Percentiles rank a stretch among this genome's conserved stretches.
These are phyloP conservation scores for Cochlearia excelsa DNA, from an alignment of 345 rosid genomes.

Conservation along the genomic window DNA sequence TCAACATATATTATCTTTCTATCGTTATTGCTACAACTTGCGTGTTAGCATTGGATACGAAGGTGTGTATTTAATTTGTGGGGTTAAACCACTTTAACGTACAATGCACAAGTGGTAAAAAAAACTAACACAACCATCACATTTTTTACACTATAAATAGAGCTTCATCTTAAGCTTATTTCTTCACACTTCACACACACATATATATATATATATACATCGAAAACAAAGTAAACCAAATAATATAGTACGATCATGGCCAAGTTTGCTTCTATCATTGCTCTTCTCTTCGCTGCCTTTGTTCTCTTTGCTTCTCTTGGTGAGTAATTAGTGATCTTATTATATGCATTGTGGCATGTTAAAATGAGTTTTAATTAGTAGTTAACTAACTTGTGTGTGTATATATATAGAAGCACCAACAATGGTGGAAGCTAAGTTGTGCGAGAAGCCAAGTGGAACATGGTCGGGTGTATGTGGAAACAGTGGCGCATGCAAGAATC, in stretches of 20 bases:
- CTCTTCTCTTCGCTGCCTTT: neutral
- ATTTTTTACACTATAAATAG: conserved; percentile 8
- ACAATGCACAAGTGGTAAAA: too few relatives aligned
- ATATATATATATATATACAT: neutral
- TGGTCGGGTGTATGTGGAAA: conserved; percentile 15
- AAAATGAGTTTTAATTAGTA: too few relatives aligned
- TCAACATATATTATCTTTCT: too few relatives aligned
- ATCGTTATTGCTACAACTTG: too few relatives aligned
- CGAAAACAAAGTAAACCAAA: neutral
- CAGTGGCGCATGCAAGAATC: neutral
- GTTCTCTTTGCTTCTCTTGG: neutral
- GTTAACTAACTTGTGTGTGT: too few relatives aligned
- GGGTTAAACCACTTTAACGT: too few relatives aligned
- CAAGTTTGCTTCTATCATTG: neutral
- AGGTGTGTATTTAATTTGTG: too few relatives aligned
- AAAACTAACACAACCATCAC: too few relatives aligned
- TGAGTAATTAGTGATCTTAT: too few relatives aligned
- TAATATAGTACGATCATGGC: neutral
- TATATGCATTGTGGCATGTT: too few relatives aligned
- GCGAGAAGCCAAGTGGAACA: conserved; percentile 14
- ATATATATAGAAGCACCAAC: conserved; percentile 13
- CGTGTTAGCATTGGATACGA: too few relatives aligned
- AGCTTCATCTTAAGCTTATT: conserved; percentile 1
- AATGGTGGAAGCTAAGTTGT: conserved; percentile 5
- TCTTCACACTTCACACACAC: conserved; percentile 6